Percentiles rank a stretch among this genome's conserved stretches.
Conservation (phyloP, 495 filamentous ascomycete genomes). For the Penicillium longicatenatum region DNA sequence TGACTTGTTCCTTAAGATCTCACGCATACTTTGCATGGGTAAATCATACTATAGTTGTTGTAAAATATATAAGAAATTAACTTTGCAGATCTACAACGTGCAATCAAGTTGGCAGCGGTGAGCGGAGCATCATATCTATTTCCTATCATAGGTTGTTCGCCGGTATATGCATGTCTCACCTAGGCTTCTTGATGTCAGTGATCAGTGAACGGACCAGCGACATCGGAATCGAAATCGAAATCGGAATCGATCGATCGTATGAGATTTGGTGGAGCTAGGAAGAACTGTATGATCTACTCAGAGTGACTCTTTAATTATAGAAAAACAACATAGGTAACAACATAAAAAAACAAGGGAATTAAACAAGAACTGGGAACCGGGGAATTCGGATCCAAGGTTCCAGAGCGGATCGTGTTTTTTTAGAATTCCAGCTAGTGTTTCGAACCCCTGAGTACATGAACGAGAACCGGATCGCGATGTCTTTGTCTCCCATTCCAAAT, state of each 20-base stretch:
- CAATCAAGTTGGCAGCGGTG: not conserved
- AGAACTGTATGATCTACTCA: constrained; percentile 1
- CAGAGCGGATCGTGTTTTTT: not conserved
- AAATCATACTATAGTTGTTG: too few species aligned
- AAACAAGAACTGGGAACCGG: not conserved
- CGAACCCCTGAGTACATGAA: not conserved
- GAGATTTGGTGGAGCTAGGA: constrained; percentile 5
- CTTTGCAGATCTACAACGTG: not conserved
- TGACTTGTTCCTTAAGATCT: too few species aligned
- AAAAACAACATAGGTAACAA: not conserved
- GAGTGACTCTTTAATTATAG: not conserved
- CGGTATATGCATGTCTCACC: not conserved
- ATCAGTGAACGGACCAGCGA: not conserved
- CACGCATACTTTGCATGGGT: too few species aligned
- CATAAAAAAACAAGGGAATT: not conserved
- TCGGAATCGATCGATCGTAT: constrained; percentile 30
- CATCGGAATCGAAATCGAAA: constrained; percentile 18
- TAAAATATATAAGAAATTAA: not conserved
- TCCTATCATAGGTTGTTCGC: not conserved
- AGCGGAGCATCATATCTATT: not conserved
- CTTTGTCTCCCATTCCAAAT: not conserved
- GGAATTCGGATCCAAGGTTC: not conserved
- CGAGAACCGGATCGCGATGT: not conserved
- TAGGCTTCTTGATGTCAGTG: not conserved
- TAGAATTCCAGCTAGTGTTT: not conserved